Evolutionary conservation across 257 asterid species (phyloP), one percentile per base, ranked within the genome.

Genomic region (Plantago ovata): DNA sequence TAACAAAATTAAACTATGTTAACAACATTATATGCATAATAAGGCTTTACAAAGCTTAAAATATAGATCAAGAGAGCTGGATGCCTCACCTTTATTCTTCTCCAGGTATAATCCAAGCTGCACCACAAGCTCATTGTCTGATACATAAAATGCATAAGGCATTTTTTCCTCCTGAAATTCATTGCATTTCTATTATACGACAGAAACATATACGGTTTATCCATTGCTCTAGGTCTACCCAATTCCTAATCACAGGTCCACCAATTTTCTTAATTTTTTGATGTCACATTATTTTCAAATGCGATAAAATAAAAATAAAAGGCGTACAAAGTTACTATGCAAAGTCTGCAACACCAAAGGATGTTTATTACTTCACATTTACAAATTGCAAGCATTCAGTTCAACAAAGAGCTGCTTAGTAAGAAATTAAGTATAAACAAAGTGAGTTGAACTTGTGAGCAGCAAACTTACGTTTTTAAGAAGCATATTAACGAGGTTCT

Each of bases 91-190:
- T 75, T 92, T 88, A 41, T 88, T 78, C 72, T 82, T 84, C 59
- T 82, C 77, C 63, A 92, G 75, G 75, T 92, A 92, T 18, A 67
- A 56, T 20, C 89, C 96, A 56, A 92, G 95, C 47, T 73, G 91
- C 73, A 71, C 94, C 68, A 74, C 63, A 36, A 92, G 95, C 77
- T 92, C 98, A 10, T 84, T 84, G 72, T 92, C 92, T 16, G 85
- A 82, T 57, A 92, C 73, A 69, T 85, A 88, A 69, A 88, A 92
- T 59, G 96, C 90, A 61, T 88, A 88, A 47, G 96, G 98, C 82
- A 83, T 50, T 67, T 79, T 88, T 44, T 92, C 96, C 71, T 84
- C 98, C 96, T 92, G 75, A 65, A 53, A 66, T 50, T 11, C 58
- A 66, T 63, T 24, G 63, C 44, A 61, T n/a, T n/a, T 23, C 58